Evolutionary conservation across 768 basidiomycete genomes (phyloP).

Genomic region (Agaricus sinodeliciosus): DNA sequence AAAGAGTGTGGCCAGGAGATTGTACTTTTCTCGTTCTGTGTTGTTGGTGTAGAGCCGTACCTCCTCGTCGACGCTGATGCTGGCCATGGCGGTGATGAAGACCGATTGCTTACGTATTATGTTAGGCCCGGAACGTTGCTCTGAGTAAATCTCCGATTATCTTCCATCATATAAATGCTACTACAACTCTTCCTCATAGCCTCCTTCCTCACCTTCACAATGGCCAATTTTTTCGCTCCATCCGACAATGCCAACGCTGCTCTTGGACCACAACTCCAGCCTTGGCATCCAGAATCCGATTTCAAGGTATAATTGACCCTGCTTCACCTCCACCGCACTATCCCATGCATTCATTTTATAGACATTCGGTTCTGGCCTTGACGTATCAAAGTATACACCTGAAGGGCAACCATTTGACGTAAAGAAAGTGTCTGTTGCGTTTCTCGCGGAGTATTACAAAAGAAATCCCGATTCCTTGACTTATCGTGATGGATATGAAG

Average conservation of each 20-base stretch:
- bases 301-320: not conserved
- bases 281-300: constrained; percentile 7
- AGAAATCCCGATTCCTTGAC: constrained; percentile 15
- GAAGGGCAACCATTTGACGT: constrained; percentile 14
- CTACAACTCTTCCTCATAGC: not conserved
- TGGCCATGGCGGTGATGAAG: constrained; percentile 2
- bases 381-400: constrained; percentile 18
- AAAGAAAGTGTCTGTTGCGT: constrained; percentile 20
- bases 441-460: constrained; percentile 18
- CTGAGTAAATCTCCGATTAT: too few species aligned
- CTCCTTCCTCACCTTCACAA: not conserved
- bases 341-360: constrained; percentile 6
- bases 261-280: constrained; percentile 1
- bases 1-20: constrained; percentile 83
- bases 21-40: constrained; percentile 83
- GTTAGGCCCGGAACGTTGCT: too few species aligned
- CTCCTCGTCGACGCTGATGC: constrained; percentile 77
- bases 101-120: too few species aligned
- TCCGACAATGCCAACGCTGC: not conserved
- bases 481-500: constrained; percentile 22
- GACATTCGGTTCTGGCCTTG: constrained; percentile 25
- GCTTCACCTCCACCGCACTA: not conserved
- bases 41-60: constrained; percentile 84
- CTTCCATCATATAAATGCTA: not conserved
- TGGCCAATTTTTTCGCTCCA: constrained; percentile 7